phyloP scores from a whole-genome alignment of 345 rosid species.

The Odontarrhena argentea region DNA sequence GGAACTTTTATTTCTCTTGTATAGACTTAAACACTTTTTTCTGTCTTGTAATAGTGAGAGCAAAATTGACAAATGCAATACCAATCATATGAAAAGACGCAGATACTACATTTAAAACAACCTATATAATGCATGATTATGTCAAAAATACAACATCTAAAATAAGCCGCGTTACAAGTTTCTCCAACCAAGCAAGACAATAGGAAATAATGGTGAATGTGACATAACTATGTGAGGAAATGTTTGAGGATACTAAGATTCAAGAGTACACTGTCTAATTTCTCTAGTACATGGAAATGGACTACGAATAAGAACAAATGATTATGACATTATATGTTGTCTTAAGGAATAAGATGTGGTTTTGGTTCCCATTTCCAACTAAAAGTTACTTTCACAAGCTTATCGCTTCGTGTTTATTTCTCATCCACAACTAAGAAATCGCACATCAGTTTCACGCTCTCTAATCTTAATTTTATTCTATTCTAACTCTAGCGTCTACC shows the following conservation, averaged over 20 bases:
- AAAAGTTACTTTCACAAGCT: conserved; percentile 14
- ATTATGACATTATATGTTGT: conserved; percentile 21
- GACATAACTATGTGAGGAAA: conserved; percentile 9
- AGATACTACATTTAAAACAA: neutral
- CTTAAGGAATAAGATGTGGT: conserved; percentile 16
- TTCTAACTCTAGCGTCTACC: conserved; percentile 1
- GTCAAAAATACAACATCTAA: neutral
- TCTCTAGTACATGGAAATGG: conserved; percentile 14
- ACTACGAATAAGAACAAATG: conserved; percentile 31
- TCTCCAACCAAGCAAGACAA: neutral
- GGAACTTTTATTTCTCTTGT: too few relatives aligned
- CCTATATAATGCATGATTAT: neutral
- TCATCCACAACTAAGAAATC: conserved; percentile 22
- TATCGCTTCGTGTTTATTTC: conserved; percentile 24
- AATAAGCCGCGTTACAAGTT: neutral
- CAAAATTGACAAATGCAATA: too few relatives aligned
- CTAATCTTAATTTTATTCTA: neutral
- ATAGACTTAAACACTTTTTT: too few relatives aligned
- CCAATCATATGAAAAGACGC: too few relatives aligned
- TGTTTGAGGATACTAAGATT: conserved; percentile 1
- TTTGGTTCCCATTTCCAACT: conserved; percentile 22
- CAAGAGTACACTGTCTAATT: neutral
- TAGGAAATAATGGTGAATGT: neutral
- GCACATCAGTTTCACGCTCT: conserved; percentile 12
- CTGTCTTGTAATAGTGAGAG: too few relatives aligned